Evolutionary conservation across 768 basidiomycete species (phyloP).

Genomic region (Mrakia blollopis): DNA sequence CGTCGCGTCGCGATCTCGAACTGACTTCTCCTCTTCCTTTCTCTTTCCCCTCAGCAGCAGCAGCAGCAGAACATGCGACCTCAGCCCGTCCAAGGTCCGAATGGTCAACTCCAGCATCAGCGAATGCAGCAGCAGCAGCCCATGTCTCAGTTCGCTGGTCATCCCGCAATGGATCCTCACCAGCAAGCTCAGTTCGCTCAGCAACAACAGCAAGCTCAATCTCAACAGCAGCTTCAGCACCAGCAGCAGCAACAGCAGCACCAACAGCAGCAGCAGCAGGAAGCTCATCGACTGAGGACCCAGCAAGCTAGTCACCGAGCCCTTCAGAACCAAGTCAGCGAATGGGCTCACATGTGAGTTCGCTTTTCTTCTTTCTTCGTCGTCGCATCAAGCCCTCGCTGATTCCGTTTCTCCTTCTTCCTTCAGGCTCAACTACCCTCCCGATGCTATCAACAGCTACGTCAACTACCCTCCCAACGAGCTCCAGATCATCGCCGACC

Average conservation of each 20-base stretch:
- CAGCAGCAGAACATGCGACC: background rate
- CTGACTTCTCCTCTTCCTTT: background rate
- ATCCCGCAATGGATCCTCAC: background rate
- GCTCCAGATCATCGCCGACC: background rate
- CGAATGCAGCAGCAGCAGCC: slow-evolving; percentile 4
- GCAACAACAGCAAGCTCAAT: slow-evolving; percentile 3
- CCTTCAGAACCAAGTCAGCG: background rate
- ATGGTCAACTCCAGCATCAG: background rate
- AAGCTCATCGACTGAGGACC: background rate
- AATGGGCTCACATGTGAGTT: background rate
- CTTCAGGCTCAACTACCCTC: background rate
- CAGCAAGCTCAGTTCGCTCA: slow-evolving; percentile 6
- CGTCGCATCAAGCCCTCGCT: background rate
- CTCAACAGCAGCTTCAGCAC: background rate
- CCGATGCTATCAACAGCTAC: background rate
- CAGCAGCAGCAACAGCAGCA: background rate
- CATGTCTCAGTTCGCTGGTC: slow-evolving; percentile 7
- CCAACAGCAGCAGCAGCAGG: background rate
- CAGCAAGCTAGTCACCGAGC: background rate
- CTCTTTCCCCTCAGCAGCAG: background rate
- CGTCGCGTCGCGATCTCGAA: background rate
- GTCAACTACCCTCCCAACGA: background rate
- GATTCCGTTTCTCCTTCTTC: background rate
- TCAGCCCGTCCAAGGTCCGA: background rate
- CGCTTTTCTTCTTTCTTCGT: background rate